Base-by-base conservation (phyloP, 192 early-diverging fungal species). In the Radiomyces spectabilis region DNA sequence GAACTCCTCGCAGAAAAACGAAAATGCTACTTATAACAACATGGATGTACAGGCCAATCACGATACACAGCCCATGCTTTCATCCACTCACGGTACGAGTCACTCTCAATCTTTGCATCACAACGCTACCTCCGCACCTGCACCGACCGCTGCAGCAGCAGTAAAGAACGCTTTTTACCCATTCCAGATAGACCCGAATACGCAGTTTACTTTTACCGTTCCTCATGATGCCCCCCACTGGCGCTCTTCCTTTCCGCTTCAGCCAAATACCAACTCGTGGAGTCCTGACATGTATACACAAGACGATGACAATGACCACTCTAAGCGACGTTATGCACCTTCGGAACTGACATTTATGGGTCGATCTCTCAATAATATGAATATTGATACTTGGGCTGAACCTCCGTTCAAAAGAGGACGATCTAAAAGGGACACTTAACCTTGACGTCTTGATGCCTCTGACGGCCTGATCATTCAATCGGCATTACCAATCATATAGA, bases 161-260 rank as follows among this genome's bases (percentile, higher is more conserved):
- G 48, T 39, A 4, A 52, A 52, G 35, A 52, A 25, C 29, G 15
- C 54, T 16, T 27, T 42, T n/a, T 42, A 65, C 19, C 63, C 55
- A 10, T 65, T 65, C 29, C 63, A 65, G 34, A 59, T 66, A 34
- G 64, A 66, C 44, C 57, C 64, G 15, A 49, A 68, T 24, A 33
- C 66, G 4, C 66, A 55, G 48, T 68, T 68, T 46, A 68, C 66
- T 24, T 68, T 68, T 45, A 22, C 66, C 5, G 22, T 63, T 16
- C 66, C 53, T 26, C 44, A 49, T 41, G 35, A 38, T 37, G 45
- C 32, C 13, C 29, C 37, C 37, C 22, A 18, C 8, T 12, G 49
- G 33, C 48, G 58, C 33, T 15, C 53, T 2, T 16, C 31, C 15
- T 55, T 45, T 41, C 7, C 53, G n/a, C n/a, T n/a, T n/a, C n/a